Percentiles rank a stretch among this genome's conserved stretches.
Conservation (phyloP, 2,329 filamentous ascomycete species). For the Aspergillus tanneri region DNA sequence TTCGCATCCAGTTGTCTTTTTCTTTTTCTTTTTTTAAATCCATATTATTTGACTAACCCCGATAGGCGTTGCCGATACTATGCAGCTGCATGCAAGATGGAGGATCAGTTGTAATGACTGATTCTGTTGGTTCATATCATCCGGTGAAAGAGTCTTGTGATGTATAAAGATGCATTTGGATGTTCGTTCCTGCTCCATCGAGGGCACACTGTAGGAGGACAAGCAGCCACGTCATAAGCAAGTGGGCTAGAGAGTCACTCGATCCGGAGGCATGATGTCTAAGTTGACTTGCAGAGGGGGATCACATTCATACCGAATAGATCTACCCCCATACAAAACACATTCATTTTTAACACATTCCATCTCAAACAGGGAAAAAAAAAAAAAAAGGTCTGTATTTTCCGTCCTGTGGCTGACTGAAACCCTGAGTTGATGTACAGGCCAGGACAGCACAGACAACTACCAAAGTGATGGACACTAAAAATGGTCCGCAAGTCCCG, state of each 20-base stretch:
- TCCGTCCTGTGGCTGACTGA: constrained; percentile 12
- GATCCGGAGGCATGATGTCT: neutral
- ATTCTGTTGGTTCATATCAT: neutral
- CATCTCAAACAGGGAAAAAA: neutral
- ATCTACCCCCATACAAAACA: no score
- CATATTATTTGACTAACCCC: neutral
- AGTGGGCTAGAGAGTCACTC: neutral
- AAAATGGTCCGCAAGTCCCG: constrained; percentile 17
- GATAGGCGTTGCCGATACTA: neutral
- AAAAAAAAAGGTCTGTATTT: constrained; percentile 12
- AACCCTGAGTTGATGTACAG: constrained; percentile 9
- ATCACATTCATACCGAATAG: no score
- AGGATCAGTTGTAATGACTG: neutral
- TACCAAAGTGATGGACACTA: no score
- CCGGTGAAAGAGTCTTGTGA: neutral
- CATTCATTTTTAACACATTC: neutral
- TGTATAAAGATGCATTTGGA: neutral
- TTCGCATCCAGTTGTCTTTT: neutral
- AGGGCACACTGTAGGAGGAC: neutral
- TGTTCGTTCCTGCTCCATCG: neutral
- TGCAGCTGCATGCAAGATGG: neutral
- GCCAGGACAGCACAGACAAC: no score
- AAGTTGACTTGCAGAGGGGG: neutral
- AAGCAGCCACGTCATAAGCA: neutral
- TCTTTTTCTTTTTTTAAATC: neutral